A percentile compares a stretch with the other conserved stretches of the same genome.
phyloP scores from a whole-genome alignment of 805 yeast genomes.

The Yamadazyma endophytica region DNA sequence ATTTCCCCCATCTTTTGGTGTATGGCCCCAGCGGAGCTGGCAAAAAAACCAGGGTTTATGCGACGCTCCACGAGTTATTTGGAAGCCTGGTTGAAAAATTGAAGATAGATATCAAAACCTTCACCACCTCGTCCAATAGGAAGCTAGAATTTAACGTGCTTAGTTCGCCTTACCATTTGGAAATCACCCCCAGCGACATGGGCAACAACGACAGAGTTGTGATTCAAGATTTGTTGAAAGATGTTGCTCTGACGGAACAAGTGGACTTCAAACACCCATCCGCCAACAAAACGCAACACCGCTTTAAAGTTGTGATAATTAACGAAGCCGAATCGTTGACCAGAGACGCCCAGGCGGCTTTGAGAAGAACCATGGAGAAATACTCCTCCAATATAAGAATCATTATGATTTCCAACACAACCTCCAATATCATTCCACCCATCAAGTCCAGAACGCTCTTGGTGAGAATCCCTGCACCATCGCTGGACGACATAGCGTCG shows the following conservation, averaged over 20 bases:
- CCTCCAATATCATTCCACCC: constrained; percentile 90
- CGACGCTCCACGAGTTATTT: constrained; percentile 72
- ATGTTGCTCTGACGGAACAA: constrained; percentile 92
- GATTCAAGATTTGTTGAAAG: constrained; percentile 89
- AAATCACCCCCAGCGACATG: constrained; percentile 95
- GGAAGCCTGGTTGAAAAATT: constrained; percentile 76
- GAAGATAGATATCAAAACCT: constrained; percentile 85
- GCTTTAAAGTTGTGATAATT: constrained; percentile 77
- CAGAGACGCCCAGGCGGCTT: constrained; percentile 93
- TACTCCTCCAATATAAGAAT: constrained; percentile 84
- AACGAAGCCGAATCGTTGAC: constrained; percentile 89
- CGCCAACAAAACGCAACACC: constrained; percentile 27
- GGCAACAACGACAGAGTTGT: constrained; percentile 94
- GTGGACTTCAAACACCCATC: constrained; percentile 69
- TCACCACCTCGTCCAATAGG: constrained; percentile 67
- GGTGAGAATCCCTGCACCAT: constrained; percentile 84
- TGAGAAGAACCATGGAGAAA: constrained; percentile 94
- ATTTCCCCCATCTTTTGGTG: constrained; percentile 86
- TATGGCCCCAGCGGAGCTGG: constrained; percentile 98
- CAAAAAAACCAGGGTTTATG: constrained; percentile 86
- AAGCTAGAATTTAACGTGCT: constrained; percentile 89
- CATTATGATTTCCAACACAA: constrained; percentile 80
- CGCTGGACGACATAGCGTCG: constrained; percentile 48
- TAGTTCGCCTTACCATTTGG: constrained; percentile 87
- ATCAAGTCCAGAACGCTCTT: constrained; percentile 89